These are phyloP conservation scores for Zygoascus flipseniorum DNA, from an alignment of 805 yeast genomes.

Conservation along the genomic window DNA sequence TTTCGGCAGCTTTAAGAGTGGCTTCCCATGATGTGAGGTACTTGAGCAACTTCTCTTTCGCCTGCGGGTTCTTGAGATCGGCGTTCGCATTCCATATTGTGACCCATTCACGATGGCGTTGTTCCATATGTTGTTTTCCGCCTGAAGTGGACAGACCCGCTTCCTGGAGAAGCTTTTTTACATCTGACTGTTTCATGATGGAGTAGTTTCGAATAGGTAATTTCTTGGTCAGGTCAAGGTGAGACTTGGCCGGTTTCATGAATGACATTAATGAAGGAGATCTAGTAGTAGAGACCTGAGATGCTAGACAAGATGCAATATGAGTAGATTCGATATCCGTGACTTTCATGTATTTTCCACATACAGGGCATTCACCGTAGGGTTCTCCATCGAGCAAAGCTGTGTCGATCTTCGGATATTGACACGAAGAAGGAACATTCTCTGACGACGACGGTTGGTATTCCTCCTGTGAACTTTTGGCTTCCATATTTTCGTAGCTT, in stretches of 20 bases:
- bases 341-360: slow-evolving; percentile 46
- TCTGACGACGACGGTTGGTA: background rate
- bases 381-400: background rate
- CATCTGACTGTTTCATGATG: slow-evolving; percentile 47
- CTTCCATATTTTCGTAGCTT: background rate
- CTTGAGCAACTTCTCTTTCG: slow-evolving; percentile 45
- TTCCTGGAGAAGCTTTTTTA: slow-evolving; percentile 50
- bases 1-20: slow-evolving; percentile 10
- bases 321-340: slow-evolving; percentile 50
- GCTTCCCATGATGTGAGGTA: slow-evolving; percentile 63
- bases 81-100: slow-evolving; percentile 73
- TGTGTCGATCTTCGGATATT: too few species aligned
- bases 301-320: slow-evolving; percentile 48
- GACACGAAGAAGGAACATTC: too few species aligned
- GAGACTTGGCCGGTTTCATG: background rate
- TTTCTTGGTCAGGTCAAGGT: slow-evolving; percentile 22
- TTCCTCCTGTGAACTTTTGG: background rate
- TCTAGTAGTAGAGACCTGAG: background rate
- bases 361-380: slow-evolving; percentile 60
- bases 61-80: slow-evolving; percentile 59
- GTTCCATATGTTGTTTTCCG: slow-evolving; percentile 51
- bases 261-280: background rate
- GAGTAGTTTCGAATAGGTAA: slow-evolving; percentile 37
- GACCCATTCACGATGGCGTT: slow-evolving; percentile 68
- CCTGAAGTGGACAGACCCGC: slow-evolving; percentile 57